Conservation (phyloP, 108 stramenopile species). For the Cyclostephanos tholiformis region DNA sequence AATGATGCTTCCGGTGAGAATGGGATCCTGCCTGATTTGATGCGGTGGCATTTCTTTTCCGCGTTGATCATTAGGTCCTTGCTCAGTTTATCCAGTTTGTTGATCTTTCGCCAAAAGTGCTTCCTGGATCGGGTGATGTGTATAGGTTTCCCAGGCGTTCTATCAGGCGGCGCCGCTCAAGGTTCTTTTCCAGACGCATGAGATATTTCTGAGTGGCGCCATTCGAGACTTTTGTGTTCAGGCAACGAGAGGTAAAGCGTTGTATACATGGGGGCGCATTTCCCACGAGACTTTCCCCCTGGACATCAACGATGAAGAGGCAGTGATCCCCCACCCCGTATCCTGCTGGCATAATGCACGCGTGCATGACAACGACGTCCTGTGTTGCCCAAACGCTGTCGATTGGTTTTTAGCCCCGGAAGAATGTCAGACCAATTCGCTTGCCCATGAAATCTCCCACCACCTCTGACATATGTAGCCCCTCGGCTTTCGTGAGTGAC, state of each 20-base stretch:
- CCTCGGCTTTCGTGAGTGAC: not conserved
- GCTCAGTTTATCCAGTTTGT: no score
- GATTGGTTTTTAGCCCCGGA: constrained; percentile 2
- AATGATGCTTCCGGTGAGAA: no score
- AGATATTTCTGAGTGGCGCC: not conserved
- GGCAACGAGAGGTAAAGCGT: no score
- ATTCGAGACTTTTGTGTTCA: not conserved
- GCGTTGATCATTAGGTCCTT: no score
- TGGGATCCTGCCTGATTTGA: no score
- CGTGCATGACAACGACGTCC: not conserved
- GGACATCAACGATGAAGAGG: no score
- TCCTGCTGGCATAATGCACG: constrained; percentile 13
- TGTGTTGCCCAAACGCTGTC: not conserved
- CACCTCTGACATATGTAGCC: constrained; percentile 9
- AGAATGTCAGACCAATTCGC: constrained; percentile 10
- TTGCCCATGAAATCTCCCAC: not conserved
- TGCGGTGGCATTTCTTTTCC: no score
- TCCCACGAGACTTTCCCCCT: not conserved
- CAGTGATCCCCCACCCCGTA: no score
- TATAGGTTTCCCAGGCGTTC: no score
- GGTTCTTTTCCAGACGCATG: not conserved
- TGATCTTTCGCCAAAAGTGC: no score
- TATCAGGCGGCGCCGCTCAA: not conserved
- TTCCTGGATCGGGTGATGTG: no score
- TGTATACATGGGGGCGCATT: not conserved